Evolutionary conservation across 768 basidiomycete species (phyloP).

Genomic region (Rhizopogon vinicolor): DNA sequence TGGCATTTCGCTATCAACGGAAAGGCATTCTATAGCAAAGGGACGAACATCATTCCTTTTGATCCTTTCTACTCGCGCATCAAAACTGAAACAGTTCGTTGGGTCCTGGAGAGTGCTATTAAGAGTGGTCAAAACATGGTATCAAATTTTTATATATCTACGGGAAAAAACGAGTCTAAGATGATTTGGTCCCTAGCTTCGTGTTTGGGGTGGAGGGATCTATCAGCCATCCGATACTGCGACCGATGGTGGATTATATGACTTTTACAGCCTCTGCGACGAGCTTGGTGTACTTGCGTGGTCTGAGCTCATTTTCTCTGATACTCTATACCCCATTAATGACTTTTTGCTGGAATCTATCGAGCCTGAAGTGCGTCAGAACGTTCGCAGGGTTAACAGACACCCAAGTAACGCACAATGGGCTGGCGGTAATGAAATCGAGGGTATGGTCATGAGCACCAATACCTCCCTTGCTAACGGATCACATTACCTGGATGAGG

Average conservation of each 20-base stretch:
- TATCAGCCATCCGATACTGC: constrained; percentile 41
- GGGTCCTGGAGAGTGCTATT: constrained; percentile 53
- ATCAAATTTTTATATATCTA: constrained; percentile 5
- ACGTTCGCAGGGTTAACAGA: constrained; percentile 48
- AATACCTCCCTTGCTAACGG: constrained; percentile 36
- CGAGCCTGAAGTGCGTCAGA: constrained; percentile 53
- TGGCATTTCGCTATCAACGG: constrained; percentile 61
- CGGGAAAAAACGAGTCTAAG: neutral
- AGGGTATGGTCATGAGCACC: constrained; percentile 42
- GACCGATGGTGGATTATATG: constrained; percentile 42
- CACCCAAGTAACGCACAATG: constrained; percentile 57
- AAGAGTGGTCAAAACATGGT: constrained; percentile 59
- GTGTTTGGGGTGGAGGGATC: constrained; percentile 57
- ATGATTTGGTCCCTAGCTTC: constrained; percentile 31
- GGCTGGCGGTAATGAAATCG: constrained; percentile 61
- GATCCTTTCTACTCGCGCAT: constrained; percentile 55
- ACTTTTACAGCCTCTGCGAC: constrained; percentile 55
- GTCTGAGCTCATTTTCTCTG: constrained; percentile 61
- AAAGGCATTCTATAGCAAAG: constrained; percentile 48
- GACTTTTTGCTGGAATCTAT: constrained; percentile 46
- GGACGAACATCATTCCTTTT: constrained; percentile 58
- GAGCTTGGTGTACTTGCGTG: constrained; percentile 57
- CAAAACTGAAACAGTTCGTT: constrained; percentile 44
- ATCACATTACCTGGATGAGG: constrained; percentile 46
- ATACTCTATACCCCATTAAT: constrained; percentile 51